Percentiles rank a stretch among this genome's conserved stretches.
Evolutionary conservation across 2,329 filamentous ascomycete genomes (phyloP).

Genomic region (Fusarium tjaetaba): DNA sequence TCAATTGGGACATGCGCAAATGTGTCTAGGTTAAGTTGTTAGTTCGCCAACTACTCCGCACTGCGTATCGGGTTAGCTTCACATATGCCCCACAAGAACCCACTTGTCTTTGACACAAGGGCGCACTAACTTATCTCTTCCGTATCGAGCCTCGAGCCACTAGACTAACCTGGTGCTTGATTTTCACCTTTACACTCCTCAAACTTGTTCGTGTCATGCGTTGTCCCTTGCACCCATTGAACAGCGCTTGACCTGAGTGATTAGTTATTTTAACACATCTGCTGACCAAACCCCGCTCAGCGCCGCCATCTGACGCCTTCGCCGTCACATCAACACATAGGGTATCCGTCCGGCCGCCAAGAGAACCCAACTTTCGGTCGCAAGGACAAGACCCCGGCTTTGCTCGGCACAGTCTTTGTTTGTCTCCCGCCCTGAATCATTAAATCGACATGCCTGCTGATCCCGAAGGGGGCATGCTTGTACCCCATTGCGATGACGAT

Average conservation of each 20-base stretch:
- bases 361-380: fast-evolving
- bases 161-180: neutral
- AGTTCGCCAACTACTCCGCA: too few species aligned
- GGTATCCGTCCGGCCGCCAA: neutral
- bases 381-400: neutral
- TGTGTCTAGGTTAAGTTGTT: too few species aligned
- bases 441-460: fast-evolving
- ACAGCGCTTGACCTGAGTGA: neutral
- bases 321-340: neutral
- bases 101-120: neutral
- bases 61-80: neutral
- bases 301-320: neutral
- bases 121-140: neutral
- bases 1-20: too few species aligned
- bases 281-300: neutral
- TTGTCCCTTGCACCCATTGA: neutral
- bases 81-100: neutral
- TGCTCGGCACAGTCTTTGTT: fast-evolving
- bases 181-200: neutral
- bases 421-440: fast-evolving
- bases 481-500: neutral
- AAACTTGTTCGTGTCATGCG: neutral
- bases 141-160: neutral
- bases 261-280: neutral
- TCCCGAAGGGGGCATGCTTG: fast-evolving